A percentile compares a stretch with the other conserved stretches of the same genome.
These are phyloP conservation scores for Pythium guiyangense DNA, from an alignment of 352 stramenopile species.

Conservation along the genomic window DNA sequence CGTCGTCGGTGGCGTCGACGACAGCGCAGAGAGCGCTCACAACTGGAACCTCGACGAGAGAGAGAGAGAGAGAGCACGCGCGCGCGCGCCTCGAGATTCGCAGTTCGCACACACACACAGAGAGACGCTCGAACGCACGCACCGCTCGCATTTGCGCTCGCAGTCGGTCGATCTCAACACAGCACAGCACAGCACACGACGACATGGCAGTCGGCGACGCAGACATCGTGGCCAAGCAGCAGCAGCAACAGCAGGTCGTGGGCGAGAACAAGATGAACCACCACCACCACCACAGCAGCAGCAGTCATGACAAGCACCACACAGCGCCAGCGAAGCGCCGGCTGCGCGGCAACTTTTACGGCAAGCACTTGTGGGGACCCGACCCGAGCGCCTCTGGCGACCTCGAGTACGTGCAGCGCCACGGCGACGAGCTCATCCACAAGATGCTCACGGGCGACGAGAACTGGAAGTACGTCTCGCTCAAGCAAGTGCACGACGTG, in stretches of 20 bases:
- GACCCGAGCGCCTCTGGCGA: conserved; percentile 27
- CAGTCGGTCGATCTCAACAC: no score
- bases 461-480: conserved; percentile 40
- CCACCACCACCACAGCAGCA: conserved; percentile 1
- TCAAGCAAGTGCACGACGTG: conserved; percentile 62
- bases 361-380: conserved; percentile 35
- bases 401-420: conserved; percentile 50
- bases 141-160: no score
- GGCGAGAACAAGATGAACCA: neutral
- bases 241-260: neutral
- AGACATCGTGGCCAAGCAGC: neutral
- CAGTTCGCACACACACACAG: no score
- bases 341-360: conserved; percentile 24
- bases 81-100: no score
- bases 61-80: no score
- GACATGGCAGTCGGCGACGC: no score
- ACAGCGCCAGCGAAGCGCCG: conserved; percentile 6
- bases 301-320: conserved; percentile 1
- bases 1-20: no score
- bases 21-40: no score
- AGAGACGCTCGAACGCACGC: no score
- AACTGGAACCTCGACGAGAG: no score
- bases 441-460: conserved; percentile 44
- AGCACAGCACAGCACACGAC: no score
- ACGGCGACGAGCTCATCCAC: conserved; percentile 40